Conservation (phyloP, 1,284 basidiomycete species). For the Irpex sp. region DNA sequence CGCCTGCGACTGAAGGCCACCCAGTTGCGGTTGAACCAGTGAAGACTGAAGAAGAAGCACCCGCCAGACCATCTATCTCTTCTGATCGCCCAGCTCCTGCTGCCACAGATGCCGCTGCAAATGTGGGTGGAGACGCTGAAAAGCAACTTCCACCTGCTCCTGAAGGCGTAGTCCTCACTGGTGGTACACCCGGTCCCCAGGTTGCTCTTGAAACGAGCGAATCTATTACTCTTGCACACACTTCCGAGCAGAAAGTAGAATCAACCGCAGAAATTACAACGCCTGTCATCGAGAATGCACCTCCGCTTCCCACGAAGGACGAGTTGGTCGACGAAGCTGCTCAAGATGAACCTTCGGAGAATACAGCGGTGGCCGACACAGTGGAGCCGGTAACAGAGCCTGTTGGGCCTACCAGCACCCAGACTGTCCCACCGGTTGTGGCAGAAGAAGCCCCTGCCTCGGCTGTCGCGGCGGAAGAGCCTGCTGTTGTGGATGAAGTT, state of each 20-base stretch:
- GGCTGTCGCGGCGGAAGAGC: not conserved
- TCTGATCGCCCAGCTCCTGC: constrained; percentile 12
- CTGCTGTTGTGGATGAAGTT: not conserved
- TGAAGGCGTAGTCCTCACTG: constrained; percentile 31
- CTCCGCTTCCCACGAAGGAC: not conserved
- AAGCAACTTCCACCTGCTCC: constrained; percentile 28
- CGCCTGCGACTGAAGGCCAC: constrained; percentile 6
- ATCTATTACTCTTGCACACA: constrained; percentile 21
- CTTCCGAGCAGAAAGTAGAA: constrained; percentile 4
- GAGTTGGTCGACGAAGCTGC: not conserved
- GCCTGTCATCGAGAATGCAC: constrained; percentile 1
- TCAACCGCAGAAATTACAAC: not conserved
- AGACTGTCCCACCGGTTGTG: no score
- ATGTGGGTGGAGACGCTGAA: constrained; percentile 2
- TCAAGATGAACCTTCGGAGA: not conserved
- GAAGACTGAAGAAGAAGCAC: constrained; percentile 19
- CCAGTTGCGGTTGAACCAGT: constrained; percentile 19
- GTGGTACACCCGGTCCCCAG: constrained; percentile 36
- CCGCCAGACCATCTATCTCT: constrained; percentile 18
- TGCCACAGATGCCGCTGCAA: not conserved
- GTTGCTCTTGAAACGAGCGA: constrained; percentile 30
- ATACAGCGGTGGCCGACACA: no score
- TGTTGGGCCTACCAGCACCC: no score
- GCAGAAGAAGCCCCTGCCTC: not conserved
- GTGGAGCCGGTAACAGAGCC: no score